Evolutionary conservation across 228 moss, liverwort and hornwort species (phyloP), one percentile per base, ranked within the genome.

Genomic region (Sphagnum magellanicum): DNA sequence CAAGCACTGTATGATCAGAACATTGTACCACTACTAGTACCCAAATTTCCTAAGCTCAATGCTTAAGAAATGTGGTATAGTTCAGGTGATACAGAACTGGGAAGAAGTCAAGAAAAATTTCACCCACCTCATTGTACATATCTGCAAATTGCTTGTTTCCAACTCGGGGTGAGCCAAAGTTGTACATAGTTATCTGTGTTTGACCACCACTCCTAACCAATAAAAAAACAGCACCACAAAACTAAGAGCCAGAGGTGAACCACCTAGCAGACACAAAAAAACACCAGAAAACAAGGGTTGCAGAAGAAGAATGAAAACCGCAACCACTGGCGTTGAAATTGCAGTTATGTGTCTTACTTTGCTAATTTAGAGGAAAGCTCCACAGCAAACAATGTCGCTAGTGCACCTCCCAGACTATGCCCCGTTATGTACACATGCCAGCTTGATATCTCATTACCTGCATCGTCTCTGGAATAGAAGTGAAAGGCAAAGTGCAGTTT

Each of bases 331-430:
- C 4, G 55, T 55, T 8, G 55, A 55, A 55, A 55, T 55, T 55
- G 55, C 55, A 55, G 55, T 55, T 32, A 32, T 32, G 7, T 63
- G 52, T 79, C 87, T 67, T 91, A 93, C 92, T 90, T 92, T 73
- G 90, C 87, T 69, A 95, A 88, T 66, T 89, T 85, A 72, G 87
- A 76, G 63, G 94, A 86, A 71, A 95, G 81, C 67, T 95, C 90
- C 73, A 92, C 74, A 67, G 95, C 87, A 78, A 85, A 90, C 51
- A 95, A 81, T 16, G 95, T 95, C 57, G 92, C 87, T 64, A 95
- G 85, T 67, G 95, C 90, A 74, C 88, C 95, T 62, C 95, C 95
- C 60, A 95, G 92, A 75, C 92, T 95, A 68, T 95, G 95, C 49
- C 95, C 95, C 49, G 95, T 92, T 68, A 78, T 73, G 77, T 90